A percentile compares a stretch with the other conserved stretches of the same genome.
Evolutionary conservation across 208 protist genomes (phyloP).

Genomic region (Wallacemonas sp.): DNA sequence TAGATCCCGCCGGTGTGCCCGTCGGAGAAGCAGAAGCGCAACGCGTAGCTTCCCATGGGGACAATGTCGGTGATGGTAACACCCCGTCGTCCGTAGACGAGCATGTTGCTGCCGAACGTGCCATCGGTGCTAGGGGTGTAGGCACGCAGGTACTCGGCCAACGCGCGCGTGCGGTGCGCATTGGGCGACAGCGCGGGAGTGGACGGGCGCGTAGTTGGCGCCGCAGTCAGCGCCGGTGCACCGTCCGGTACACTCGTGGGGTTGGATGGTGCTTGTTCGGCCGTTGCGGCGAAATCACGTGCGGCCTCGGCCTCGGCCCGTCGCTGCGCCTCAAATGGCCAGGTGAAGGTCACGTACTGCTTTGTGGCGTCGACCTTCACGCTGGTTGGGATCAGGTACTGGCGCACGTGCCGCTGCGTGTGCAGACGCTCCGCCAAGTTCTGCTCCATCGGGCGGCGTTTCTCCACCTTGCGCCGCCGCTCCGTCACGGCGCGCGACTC

Average conservation of each 20-base stretch:
- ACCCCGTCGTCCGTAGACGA: constrained; percentile 83
- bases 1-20: constrained; percentile 85
- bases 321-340: constrained; percentile 40
- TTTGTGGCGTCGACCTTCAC: constrained; percentile 56
- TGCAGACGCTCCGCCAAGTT: constrained; percentile 69
- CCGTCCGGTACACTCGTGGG: no score
- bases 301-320: constrained; percentile 1
- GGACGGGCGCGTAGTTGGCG: not conserved
- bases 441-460: constrained; percentile 27
- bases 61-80: constrained; percentile 75
- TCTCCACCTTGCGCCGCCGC: constrained; percentile 46
- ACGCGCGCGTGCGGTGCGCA: constrained; percentile 44
- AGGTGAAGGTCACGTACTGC: constrained; percentile 74
- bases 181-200: not conserved
- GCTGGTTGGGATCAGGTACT: constrained; percentile 53
- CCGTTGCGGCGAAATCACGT: no score
- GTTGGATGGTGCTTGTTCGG: no score
- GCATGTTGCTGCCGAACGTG: constrained; percentile 36
- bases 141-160: constrained; percentile 84
- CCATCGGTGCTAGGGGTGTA: constrained; percentile 88
- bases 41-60: constrained; percentile 83
- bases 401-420: constrained; percentile 46
- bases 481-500: constrained; percentile 78
- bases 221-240: no score
- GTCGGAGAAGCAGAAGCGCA: constrained; percentile 88